Evolutionary conservation across 2,329 filamentous ascomycete species (phyloP).

Genomic region (Xylariales sp.): DNA sequence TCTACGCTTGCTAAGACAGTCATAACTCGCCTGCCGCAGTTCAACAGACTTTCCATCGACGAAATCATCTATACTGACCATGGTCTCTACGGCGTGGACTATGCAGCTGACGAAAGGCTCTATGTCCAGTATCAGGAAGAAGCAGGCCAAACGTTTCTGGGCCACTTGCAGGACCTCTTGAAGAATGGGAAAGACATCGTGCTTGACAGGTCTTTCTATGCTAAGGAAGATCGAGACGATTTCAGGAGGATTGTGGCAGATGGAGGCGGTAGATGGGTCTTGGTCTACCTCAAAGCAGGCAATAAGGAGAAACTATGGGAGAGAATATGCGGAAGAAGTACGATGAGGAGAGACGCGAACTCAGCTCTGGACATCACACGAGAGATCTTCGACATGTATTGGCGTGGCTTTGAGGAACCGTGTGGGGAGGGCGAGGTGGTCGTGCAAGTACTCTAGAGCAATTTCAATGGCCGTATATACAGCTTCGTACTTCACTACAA

Average conservation of each 20-base stretch:
- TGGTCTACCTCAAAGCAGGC: conserved; percentile 23
- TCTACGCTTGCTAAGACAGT: conserved; percentile 25
- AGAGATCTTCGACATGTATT: conserved; percentile 19
- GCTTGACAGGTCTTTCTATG: conserved; percentile 28
- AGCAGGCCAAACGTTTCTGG: conserved; percentile 9
- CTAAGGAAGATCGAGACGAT: conserved; percentile 25
- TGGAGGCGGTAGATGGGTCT: conserved; percentile 20
- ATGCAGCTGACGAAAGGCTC: conserved; percentile 16
- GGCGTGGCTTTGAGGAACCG: conserved; percentile 18
- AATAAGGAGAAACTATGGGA: conserved; percentile 24
- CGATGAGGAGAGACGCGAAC: conserved; percentile 24
- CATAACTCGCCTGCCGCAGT: conserved; percentile 16
- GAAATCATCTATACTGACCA: conserved; percentile 18
- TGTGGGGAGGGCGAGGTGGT: conserved; percentile 17
- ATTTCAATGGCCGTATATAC: too few relatives aligned
- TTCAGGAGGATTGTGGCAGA: conserved; percentile 22
- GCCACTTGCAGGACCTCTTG: conserved; percentile 9
- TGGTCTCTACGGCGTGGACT: conserved; percentile 24
- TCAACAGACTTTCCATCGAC: conserved; percentile 23
- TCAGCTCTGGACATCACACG: conserved; percentile 16
- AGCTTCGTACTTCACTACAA: too few relatives aligned
- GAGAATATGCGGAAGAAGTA: conserved; percentile 24
- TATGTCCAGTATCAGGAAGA: conserved; percentile 18
- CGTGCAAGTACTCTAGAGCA: conserved; percentile 12
- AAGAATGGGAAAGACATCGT: conserved; percentile 20